Conservation (phyloP, 192 early-diverging fungal genomes). For the Gonapodya sp. region DNA sequence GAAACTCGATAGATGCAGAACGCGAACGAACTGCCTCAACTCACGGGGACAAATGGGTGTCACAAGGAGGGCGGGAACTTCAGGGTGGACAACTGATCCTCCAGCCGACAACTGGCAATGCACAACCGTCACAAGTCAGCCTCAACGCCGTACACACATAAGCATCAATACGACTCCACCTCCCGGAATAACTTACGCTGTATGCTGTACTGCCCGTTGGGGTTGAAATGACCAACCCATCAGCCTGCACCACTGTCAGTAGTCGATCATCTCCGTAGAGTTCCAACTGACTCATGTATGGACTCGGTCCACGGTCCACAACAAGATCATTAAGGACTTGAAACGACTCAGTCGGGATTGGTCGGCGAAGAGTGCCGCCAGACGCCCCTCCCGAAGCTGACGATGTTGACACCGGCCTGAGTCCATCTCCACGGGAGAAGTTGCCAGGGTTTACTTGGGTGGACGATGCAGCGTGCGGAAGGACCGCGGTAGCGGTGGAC, state of each 20-base stretch:
- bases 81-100: constrained; percentile 89
- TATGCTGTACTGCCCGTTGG: constrained; percentile 90
- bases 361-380: constrained; percentile 15
- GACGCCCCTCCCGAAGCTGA: not conserved
- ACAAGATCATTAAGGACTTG: constrained; percentile 73
- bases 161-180: not conserved
- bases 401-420: not conserved
- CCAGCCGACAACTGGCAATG: constrained; percentile 70
- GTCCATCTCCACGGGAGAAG: too few species aligned
- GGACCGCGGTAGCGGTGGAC: not conserved
- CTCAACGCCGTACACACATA: not conserved
- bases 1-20: not conserved
- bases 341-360: constrained; percentile 64
- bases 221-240: constrained; percentile 88
- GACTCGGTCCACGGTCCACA: constrained; percentile 52
- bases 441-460: constrained; percentile 11
- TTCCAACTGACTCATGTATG: constrained; percentile 77
- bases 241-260: constrained; percentile 91
- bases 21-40: not conserved
- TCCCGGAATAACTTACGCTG: constrained; percentile 38
- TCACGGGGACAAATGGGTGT: constrained; percentile 56
- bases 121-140: not conserved
- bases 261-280: constrained; percentile 69
- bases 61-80: constrained; percentile 75
- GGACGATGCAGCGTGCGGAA: not conserved